Evolutionary conservation across 495 filamentous ascomycete species (phyloP), one percentile per base, ranked within the genome.

Genomic region (Cercophora newfieldiana): DNA sequence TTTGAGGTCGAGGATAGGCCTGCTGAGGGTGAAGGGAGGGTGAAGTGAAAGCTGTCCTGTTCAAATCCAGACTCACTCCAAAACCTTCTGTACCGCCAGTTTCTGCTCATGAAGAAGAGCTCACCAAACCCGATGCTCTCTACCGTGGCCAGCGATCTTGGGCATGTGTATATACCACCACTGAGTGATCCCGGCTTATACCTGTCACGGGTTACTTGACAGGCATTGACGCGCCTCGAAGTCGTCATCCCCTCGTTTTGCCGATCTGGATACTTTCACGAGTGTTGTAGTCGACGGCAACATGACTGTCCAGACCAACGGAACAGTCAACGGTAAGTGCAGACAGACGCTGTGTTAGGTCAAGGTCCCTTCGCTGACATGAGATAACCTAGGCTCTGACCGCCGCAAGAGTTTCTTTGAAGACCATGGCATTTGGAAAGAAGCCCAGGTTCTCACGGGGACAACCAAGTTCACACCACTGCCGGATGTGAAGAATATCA

Each of bases 401-500:
- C 63, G 61, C 16, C 57, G 69, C n/a, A 68, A 72, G 28, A 74
- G 77, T 63, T 83, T 83, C 70, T 83, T 82, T 63, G 78, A 83
- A 54, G 80, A 84, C 66, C 78, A 77, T 68, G 83, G 81, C 16
- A 71, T 87, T 58, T 91, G 88, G 89, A 86, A 85, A 67, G 83
- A 89, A 18, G 88, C 89, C 14, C 89, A 89, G 12, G 69, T 90
- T 59, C 75, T 90, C 56, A 88, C 68, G 7, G 89, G 89, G 49
- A 84, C 79, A 64, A 90, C 87, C 25, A 85, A 84, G 63, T 91
- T 89, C 69, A 82, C 85, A 62, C 85, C 89, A 18, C 72, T 85
- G 3, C 75, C 81, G 29, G 85, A 88, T 74, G 83, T 87, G 26
- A 88, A 85, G 74, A 90, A 90, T 68, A 90, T 91, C 61, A 86